Conservation (phyloP, 306 rosid species). For the Vigna hirtella region DNA sequence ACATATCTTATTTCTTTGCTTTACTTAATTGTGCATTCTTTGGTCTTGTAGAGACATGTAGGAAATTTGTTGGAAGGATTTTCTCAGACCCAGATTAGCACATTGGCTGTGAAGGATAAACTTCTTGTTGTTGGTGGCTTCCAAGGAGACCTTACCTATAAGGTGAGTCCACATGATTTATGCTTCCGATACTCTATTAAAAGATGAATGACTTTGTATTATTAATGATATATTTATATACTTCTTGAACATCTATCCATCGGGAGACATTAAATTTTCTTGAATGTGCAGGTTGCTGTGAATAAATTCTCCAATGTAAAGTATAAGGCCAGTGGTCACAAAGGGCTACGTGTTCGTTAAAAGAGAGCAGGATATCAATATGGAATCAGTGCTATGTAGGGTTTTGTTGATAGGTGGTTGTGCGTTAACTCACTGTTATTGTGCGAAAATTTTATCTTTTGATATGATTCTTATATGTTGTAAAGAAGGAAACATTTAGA, state of each 20-base stretch:
- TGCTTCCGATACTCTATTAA: constrained; percentile 9
- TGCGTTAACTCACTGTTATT: not conserved
- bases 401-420: not conserved
- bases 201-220: constrained; percentile 25
- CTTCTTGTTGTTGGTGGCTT: constrained; percentile 90
- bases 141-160: constrained; percentile 93
- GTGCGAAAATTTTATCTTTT: not conserved
- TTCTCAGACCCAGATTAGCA: constrained; percentile 84
- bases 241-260: not conserved
- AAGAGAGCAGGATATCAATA: not conserved
- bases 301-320: not conserved
- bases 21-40: constrained; percentile 23
- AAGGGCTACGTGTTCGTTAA: not conserved
- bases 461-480: not conserved
- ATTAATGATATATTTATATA: not conserved
- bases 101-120: constrained; percentile 83
- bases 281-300: not conserved
- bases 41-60: constrained; percentile 59
- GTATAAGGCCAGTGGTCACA: not conserved
- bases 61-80: constrained; percentile 89
- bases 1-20: not conserved
- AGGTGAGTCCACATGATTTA: constrained; percentile 56
- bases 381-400: not conserved
- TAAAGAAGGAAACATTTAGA: not conserved
- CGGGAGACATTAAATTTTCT: not conserved